Evolutionary conservation across 2,329 filamentous ascomycete species (phyloP).

Genomic region (Phialophora verrucosa): DNA sequence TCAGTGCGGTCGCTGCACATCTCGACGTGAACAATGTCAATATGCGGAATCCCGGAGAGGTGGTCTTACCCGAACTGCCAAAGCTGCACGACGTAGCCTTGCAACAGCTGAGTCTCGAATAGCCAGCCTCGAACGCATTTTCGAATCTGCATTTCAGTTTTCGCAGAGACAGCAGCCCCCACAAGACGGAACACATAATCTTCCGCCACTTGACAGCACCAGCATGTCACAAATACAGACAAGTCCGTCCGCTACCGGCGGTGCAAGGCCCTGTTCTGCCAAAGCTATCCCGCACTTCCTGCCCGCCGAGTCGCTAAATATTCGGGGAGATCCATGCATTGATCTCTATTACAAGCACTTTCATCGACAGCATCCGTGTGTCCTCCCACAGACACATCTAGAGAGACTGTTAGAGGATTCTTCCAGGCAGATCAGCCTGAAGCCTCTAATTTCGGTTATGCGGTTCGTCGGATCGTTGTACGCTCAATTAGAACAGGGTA

Average conservation of each 20-base stretch:
- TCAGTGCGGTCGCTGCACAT: constrained; percentile 50
- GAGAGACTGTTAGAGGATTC: constrained; percentile 27
- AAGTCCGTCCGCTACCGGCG: neutral
- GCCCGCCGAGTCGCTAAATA: constrained; percentile 26
- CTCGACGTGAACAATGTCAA: constrained; percentile 52
- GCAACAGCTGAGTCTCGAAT: constrained; percentile 30
- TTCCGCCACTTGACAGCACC: constrained; percentile 1
- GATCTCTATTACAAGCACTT: constrained; percentile 45
- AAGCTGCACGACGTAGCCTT: constrained; percentile 36
- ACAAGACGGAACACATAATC: neutral
- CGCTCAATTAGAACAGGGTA: constrained; percentile 7
- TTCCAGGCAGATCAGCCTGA: constrained; percentile 27
- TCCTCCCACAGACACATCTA: constrained; percentile 38
- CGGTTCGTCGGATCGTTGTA: constrained; percentile 43
- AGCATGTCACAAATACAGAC: constrained; percentile 6
- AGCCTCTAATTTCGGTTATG: constrained; percentile 41
- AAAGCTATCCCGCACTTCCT: neutral
- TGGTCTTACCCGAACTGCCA: constrained; percentile 29
- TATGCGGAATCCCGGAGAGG: constrained; percentile 58
- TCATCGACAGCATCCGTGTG: constrained; percentile 42
- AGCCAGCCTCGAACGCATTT: constrained; percentile 13
- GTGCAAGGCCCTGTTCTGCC: neutral
- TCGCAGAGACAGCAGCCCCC: neutral
- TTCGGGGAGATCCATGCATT: constrained; percentile 17
- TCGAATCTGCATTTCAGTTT: constrained; percentile 5